Conservation (phyloP, 257 asterid genomes). For the Plantago elongata region DNA sequence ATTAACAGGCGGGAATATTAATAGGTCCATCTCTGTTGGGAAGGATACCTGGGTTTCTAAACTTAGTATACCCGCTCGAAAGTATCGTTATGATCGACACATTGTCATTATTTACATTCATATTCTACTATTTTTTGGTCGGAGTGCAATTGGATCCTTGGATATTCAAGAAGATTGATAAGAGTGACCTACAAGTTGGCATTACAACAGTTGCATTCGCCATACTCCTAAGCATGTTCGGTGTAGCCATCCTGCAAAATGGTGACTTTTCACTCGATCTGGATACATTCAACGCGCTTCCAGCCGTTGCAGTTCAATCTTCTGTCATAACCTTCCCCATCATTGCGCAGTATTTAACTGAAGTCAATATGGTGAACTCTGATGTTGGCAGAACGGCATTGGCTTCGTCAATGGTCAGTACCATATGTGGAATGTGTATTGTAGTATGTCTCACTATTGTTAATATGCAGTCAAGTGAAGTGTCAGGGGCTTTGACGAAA, state of each 20-base stretch:
- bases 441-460: conserved; percentile 10
- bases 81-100: conserved; percentile 30
- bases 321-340: conserved; percentile 36
- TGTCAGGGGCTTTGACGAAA: neutral
- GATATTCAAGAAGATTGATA: conserved; percentile 28
- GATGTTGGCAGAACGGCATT: conserved; percentile 40
- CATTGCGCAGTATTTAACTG: conserved; percentile 36
- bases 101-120: conserved; percentile 26
- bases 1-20: conserved; percentile 22
- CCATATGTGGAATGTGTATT: conserved; percentile 24
- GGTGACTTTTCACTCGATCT: neutral
- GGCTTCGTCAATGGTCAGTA: conserved; percentile 25
- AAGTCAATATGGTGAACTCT: conserved; percentile 36
- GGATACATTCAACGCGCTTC: conserved; percentile 17
- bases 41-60: conserved; percentile 20
- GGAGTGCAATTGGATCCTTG: conserved; percentile 50
- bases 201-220: conserved; percentile 23
- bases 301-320: conserved; percentile 19
- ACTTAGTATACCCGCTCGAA: conserved; percentile 20
- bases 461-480: neutral
- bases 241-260: conserved; percentile 7
- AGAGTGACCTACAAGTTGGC: conserved; percentile 29
- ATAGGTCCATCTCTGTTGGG: conserved; percentile 41
- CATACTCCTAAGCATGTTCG: conserved; percentile 16
- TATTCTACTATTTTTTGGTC: conserved; percentile 40